Base-by-base conservation (phyloP, 2,329 filamentous ascomycete species). In the Colletotrichum sp. region DNA sequence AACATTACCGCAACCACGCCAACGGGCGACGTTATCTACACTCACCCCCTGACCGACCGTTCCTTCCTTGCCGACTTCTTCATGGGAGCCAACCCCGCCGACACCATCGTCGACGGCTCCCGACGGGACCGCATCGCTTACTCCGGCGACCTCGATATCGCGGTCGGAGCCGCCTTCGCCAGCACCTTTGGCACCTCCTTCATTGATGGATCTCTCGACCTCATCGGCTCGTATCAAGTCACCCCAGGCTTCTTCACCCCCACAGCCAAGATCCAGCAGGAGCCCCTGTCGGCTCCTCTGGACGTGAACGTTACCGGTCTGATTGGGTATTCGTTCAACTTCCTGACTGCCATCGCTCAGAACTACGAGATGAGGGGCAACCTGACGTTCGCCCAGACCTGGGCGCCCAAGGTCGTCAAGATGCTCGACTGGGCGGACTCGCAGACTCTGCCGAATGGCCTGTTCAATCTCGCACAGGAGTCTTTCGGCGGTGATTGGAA, bases 361-460 rank as follows among this genome's bases (percentile, higher is more conserved):
- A 82, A 76, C 48, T 83, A 83, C 65, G 78, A 79, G 71, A 74
- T 78, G 52, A 83, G 81, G 12, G 83, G 83, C 6, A 76, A 84
- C 60, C 14, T 74, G 0, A 71, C 48, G 3, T 80, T 84, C 60
- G 80, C 81, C 24, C 70, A 70, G 16, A 52, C 73, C 4, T 84
- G 83, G 83, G 80, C 81, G 28, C 75, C 81, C 28, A 72, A 71
- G 57, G 74, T 80, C 4, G 70, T 76, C n/a, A 69, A 68, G 28
- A 84, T 84, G 83, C 79, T 84, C 2, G 82, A 84, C 67, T 84
- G 82, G 83, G 82, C 83, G 26, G 24, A 82, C 69, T 83, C 81
- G 21, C 81, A 84, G 65, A 74, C 77, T 5, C 71, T 78, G 13
- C 18, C 72, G 1, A 76, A 77, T 30, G 80, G 80, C 2, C 75